Evolutionary conservation across 768 basidiomycete genomes (phyloP).

Genomic region (Podaxis sp.): DNA sequence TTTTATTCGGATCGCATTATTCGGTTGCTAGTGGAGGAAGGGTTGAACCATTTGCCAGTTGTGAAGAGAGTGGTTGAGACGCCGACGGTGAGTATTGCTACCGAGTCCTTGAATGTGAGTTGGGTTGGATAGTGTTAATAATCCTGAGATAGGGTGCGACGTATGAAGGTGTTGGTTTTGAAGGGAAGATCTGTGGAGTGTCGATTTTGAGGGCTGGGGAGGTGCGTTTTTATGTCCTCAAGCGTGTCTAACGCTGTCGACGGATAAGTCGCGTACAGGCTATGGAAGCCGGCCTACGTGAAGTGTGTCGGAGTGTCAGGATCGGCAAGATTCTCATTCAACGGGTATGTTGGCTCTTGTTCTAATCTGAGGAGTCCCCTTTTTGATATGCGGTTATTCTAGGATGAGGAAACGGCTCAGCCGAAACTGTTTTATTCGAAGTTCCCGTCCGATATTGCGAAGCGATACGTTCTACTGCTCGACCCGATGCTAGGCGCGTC

Average conservation of each 20-base stretch:
- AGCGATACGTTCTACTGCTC: slow-evolving; percentile 88
- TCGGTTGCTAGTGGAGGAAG: slow-evolving; percentile 75
- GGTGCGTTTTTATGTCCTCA: slow-evolving; percentile 37
- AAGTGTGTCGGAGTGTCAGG: slow-evolving; percentile 90
- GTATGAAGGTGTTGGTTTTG: slow-evolving; percentile 92
- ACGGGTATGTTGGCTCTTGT: slow-evolving; percentile 49
- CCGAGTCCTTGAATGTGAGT: not conserved
- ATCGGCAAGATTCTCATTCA: slow-evolving; percentile 99
- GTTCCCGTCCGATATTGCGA: slow-evolving; percentile 90
- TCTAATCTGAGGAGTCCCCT: not conserved
- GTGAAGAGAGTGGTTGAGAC: slow-evolving; percentile 76
- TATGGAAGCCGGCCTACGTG: slow-evolving; percentile 96
- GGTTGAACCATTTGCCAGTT: slow-evolving; percentile 82
- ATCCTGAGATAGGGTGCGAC: slow-evolving; percentile 57
- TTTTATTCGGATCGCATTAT: slow-evolving; percentile 96
- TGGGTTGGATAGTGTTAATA: not conserved
- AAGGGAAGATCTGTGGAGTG: slow-evolving; percentile 95
- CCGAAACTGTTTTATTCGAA: slow-evolving; percentile 94
- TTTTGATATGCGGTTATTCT: not conserved
- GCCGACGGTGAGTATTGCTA: slow-evolving; percentile 60
- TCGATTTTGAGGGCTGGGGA: slow-evolving; percentile 94
- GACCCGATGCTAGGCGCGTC: slow-evolving; percentile 94
- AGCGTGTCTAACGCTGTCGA: too few species aligned
- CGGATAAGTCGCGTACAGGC: slow-evolving; percentile 46
- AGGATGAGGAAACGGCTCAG: slow-evolving; percentile 94